phyloP scores from a whole-genome alignment of 2,329 filamentous ascomycete species.

The Fusarium domesticum region DNA sequence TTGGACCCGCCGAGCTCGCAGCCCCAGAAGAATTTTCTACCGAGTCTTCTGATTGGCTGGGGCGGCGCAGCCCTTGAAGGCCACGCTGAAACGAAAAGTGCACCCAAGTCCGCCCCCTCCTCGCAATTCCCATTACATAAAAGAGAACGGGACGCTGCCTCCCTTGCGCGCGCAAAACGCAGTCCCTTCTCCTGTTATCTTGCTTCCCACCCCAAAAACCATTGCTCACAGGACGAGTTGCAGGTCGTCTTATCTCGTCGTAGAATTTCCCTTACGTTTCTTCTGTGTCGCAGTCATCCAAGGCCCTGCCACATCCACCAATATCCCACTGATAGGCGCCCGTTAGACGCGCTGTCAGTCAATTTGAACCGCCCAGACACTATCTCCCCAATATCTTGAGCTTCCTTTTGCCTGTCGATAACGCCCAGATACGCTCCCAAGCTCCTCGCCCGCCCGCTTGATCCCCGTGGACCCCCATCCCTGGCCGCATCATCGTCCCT shows the following conservation, averaged over 20 bases:
- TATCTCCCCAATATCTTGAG: conserved; percentile 7
- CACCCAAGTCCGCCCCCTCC: conserved; percentile 27
- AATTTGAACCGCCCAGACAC: conserved; percentile 18
- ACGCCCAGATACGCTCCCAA: not conserved
- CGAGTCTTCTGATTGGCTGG: conserved; percentile 16
- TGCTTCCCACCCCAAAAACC: conserved; percentile 28
- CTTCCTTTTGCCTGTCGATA: conserved; percentile 1
- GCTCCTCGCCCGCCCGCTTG: conserved; percentile 15
- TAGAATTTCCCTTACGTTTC: conserved; percentile 32
- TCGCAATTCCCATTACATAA: conserved; percentile 41
- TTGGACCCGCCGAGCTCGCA: not conserved
- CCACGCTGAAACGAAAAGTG: conserved; percentile 21
- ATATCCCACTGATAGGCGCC: conserved; percentile 28
- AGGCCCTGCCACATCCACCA: conserved; percentile 24
- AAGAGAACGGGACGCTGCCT: conserved; percentile 35
- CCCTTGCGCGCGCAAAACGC: conserved; percentile 21
- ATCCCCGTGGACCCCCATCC: conserved; percentile 32
- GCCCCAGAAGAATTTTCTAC: not conserved
- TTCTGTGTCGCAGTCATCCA: conserved; percentile 11
- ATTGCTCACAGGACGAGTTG: conserved; percentile 25
- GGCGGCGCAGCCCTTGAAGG: conserved; percentile 17
- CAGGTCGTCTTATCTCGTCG: conserved; percentile 33
- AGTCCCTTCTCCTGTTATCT: conserved; percentile 31
- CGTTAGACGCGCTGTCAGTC: conserved; percentile 26
- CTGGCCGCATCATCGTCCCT: conserved; percentile 26